Base-by-base conservation (phyloP, 441 rosid genomes). In the Populus hybrid region DNA sequence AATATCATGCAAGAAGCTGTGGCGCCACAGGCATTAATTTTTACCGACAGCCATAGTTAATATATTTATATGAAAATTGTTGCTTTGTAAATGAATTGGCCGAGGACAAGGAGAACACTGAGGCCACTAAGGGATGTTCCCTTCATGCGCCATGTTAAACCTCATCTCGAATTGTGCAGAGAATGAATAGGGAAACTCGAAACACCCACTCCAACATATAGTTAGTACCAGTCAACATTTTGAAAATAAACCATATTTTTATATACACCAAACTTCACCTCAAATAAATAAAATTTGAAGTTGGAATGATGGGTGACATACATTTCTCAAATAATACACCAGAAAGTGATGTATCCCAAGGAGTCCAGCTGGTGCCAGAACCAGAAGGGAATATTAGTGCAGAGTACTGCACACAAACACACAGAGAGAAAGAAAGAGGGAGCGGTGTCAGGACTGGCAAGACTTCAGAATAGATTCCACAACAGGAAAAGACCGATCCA, bases 401-500 rank as follows among this genome's bases (percentile, higher is more conserved):
- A 83, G 82, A 68, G 31, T 29, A 29, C 26, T 61, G 72, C 69
- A 31, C 53, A 4, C 35, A 45, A 24, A 42, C 72, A 71, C 73
- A 42, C 59, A 78, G 69, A 59, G 71, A 64, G 31, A 28, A 24
- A 9, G 35, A 9, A 74, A 28, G 77, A 69, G 56, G 36, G 72
- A 26, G 11, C 8, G 40, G 73, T 79, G 82, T 77, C 79, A 74
- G 84, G 14, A 35, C 84, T 78, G 87, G 68, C 75, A 72, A 50
- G 20, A 59, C 35, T 72, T 81, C 84, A 80, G 86, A 86, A 79
- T 81, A 85, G 88, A 87, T 87, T 87, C 90, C 90, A 64, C 70
- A 36, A 21, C 77, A 66, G 75, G 74, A 65, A 84, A 73, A 20
- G 28, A 9, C 64, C 40, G 21, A 12, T 6, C 7, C 18, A 16